Conservation (phyloP, 176 grass and related monocot genomes). For the Ampelocalamus luodianensis region DNA sequence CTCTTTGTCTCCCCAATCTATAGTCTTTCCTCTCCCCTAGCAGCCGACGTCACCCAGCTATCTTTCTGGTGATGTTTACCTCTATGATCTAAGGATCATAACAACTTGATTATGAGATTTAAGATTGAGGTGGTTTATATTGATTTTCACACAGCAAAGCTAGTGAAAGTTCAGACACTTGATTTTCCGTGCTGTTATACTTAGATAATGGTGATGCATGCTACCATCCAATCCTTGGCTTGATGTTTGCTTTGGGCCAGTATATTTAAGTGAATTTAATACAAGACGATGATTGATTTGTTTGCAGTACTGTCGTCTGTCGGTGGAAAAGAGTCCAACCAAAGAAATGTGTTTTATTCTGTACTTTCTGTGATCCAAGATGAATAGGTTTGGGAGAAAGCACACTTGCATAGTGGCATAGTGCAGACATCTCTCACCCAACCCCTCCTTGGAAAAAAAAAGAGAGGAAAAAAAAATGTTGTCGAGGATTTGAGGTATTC, state of each 20-base stretch:
- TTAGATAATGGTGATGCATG: not conserved
- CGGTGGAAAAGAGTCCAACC: not conserved
- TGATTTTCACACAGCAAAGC: not conserved
- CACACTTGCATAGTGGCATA: not conserved
- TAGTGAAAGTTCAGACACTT: not conserved
- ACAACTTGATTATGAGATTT: slow-evolving; percentile 12
- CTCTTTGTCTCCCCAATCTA: too few relatives aligned
- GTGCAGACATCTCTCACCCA: not conserved
- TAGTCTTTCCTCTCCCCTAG: too few relatives aligned
- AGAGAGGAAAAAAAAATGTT: not conserved
- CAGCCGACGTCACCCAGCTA: too few relatives aligned
- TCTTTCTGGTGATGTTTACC: too few relatives aligned
- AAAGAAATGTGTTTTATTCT: not conserved
- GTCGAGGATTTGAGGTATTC: too few relatives aligned
- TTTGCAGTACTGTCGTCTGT: not conserved
- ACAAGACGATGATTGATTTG: not conserved
- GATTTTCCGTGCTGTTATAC: not conserved
- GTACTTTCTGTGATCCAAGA: not conserved
- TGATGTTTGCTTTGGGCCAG: not conserved
- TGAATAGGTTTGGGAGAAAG: not conserved
- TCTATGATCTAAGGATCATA: too few relatives aligned
- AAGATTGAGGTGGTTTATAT: not conserved
- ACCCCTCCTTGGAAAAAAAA: not conserved
- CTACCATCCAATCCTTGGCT: slow-evolving; percentile 7
- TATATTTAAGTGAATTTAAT: slow-evolving; percentile 10